These are phyloP conservation scores for Epichloe bromicola DNA, from an alignment of 2,329 filamentous ascomycete species.

Conservation along the genomic window DNA sequence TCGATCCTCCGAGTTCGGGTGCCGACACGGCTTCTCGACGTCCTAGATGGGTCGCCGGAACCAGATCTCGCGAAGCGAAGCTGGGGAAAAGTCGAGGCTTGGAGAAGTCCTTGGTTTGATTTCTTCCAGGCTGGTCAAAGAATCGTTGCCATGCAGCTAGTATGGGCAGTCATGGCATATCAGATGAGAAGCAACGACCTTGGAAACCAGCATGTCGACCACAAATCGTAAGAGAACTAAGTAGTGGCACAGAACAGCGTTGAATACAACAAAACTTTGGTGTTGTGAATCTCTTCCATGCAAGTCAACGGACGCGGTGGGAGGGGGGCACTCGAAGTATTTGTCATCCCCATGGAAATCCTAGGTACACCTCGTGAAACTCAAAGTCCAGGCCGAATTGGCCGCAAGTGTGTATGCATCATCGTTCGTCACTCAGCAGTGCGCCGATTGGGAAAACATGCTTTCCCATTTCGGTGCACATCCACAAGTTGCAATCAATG, in stretches of 20 bases:
- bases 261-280: background rate
- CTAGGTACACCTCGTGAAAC: too few species aligned
- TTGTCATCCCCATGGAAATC: too few species aligned
- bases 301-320: background rate
- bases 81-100: slow-evolving; percentile 41
- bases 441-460: too few species aligned
- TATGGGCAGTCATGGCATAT: slow-evolving; percentile 49
- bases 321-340: too few species aligned
- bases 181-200: slow-evolving; percentile 35
- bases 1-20: slow-evolving; percentile 46
- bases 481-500: too few species aligned
- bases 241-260: background rate
- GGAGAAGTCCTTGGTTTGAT: slow-evolving; percentile 49
- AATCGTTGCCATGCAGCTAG: slow-evolving; percentile 39
- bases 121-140: slow-evolving; percentile 41
- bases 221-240: background rate
- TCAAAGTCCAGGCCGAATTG: too few species aligned
- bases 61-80: slow-evolving; percentile 22
- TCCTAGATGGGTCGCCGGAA: slow-evolving; percentile 34
- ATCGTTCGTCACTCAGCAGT: too few species aligned
- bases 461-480: too few species aligned
- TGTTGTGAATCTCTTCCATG: background rate
- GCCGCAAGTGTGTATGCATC: too few species aligned
- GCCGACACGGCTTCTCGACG: slow-evolving; percentile 36
- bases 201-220: background rate